Evolutionary conservation across 345 rosid species (phyloP), one percentile per base, ranked within the genome.

Genomic region (Arabis alpina): DNA sequence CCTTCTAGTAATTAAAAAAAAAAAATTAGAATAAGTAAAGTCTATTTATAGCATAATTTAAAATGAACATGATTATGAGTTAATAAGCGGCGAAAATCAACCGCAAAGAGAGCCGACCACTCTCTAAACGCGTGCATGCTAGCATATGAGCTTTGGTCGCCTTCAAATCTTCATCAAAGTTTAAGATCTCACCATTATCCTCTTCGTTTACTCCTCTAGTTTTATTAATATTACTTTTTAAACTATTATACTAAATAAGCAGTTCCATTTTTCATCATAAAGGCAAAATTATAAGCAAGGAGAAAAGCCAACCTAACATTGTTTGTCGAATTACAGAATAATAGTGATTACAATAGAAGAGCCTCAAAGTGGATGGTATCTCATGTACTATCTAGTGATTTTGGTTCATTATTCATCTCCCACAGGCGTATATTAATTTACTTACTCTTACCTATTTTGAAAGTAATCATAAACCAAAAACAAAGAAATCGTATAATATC

Each of bases 101-200:
- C 56, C 62, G 62, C 42, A 73, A 64, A 56, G 55, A 64, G 58
- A 55, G 71, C 47, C 55, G 13, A 44, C 16, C 47, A 63, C 4
- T 49, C 66, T 48, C 43, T 28, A 73, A 73, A 59, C 56, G 68
- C 45, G 27, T 59, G 73, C 73, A 66, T 57, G 41, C 42, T 74
- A 58, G 60, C 62, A 44, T n/a, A 67, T 32, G 54, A 66, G 41
- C 60, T 54, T 64, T 75, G 54, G 79, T 75, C 75, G 79, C 79
- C 79, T 70, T 41, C 75, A 75, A 69, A 52, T 64, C 68, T 54
- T 36, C 42, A 42, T 51, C 67, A 61, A 68, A 68, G 60, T 36
- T 34, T 54, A 12, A 76, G 48, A 63, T 68, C 74, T 44, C 53
- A 47, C 74, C 52, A 39, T 68, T 66, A 61, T 68, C 70, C 53